Conservation (phyloP, 2,329 filamentous ascomycete species). For the Fusarium sp. region DNA sequence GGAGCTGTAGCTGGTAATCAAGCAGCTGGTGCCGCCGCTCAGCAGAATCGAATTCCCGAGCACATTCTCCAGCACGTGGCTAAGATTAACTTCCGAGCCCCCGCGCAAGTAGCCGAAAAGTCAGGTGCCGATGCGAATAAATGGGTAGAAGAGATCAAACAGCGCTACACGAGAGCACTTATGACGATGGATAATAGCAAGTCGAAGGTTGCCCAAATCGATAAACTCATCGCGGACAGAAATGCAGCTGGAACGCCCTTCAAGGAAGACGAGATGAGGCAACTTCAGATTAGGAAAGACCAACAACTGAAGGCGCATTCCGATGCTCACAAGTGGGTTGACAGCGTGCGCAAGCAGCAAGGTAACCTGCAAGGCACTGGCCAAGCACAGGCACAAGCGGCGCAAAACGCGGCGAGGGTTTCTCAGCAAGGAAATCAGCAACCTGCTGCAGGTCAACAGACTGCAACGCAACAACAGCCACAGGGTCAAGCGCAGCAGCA, state of each 20-base stretch:
- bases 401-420: conserved; percentile 23
- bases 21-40: conserved; percentile 33
- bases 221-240: conserved; percentile 56
- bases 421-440: conserved; percentile 43
- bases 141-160: conserved; percentile 61
- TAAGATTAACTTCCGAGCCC: conserved; percentile 60
- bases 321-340: conserved; percentile 61
- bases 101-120: conserved; percentile 56
- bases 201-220: conserved; percentile 55
- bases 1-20: conserved; percentile 18
- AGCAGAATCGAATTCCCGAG: conserved; percentile 53
- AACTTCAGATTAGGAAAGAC: conserved; percentile 57
- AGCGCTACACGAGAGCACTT: conserved; percentile 60
- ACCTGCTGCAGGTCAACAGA: conserved; percentile 34
- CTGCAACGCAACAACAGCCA: conserved; percentile 24
- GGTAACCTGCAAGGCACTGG: conserved; percentile 47
- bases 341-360: conserved; percentile 60
- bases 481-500: conserved; percentile 36
- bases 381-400: conserved; percentile 38
- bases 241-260: conserved; percentile 57
- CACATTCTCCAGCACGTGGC: conserved; percentile 60
- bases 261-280: conserved; percentile 60
- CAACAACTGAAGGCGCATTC: conserved; percentile 57
- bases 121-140: conserved; percentile 57
- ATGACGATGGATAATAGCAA: conserved; percentile 61